phyloP scores from a whole-genome alignment of 495 filamentous ascomycete genomes.

The Neurospora africana region DNA sequence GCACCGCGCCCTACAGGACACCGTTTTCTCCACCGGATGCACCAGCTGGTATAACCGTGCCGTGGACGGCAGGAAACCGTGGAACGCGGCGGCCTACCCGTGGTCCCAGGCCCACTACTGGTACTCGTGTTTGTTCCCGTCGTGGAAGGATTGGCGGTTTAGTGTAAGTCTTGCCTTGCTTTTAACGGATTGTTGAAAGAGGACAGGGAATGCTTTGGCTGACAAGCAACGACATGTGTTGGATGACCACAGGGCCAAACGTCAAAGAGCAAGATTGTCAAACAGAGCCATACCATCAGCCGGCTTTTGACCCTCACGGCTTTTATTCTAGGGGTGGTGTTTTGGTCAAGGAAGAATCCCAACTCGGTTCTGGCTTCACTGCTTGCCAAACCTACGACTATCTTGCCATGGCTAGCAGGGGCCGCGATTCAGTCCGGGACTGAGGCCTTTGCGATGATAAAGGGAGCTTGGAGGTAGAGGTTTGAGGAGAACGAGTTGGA shows the following conservation, averaged over 20 bases:
- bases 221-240: not conserved
- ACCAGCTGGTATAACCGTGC: constrained; percentile 32
- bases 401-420: not conserved
- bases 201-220: not conserved
- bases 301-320: not conserved
- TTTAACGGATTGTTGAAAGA: not conserved
- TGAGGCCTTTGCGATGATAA: not conserved
- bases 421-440: not conserved
- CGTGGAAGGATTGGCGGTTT: constrained; percentile 1
- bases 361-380: not conserved
- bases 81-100: constrained; percentile 13
- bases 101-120: constrained; percentile 8
- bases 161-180: not conserved
- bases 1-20: constrained; percentile 16
- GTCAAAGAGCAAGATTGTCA: not conserved
- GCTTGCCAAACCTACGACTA: not conserved
- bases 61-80: constrained; percentile 1
- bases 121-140: constrained; percentile 3
- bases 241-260: not conserved
- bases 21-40: constrained; percentile 24
- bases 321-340: not conserved
- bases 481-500: not conserved
- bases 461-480: not conserved
- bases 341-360: not conserved
- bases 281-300: not conserved